Evolutionary conservation across 306 rosid species (phyloP).

Genomic region (Prinsepia uniflora): DNA sequence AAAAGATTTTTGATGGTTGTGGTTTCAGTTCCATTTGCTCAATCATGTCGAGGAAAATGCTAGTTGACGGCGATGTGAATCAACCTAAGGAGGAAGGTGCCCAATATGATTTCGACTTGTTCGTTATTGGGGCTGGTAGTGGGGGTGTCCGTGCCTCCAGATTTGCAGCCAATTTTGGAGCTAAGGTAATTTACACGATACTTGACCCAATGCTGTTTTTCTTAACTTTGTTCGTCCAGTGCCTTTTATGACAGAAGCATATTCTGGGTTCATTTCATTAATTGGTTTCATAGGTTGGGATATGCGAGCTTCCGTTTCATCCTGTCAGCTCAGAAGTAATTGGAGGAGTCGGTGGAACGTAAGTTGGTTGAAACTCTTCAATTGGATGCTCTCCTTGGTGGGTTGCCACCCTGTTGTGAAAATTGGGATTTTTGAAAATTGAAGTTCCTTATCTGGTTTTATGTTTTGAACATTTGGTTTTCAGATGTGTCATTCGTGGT

Average conservation of each 20-base stretch:
- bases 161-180: constrained; percentile 78
- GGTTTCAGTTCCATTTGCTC: constrained; percentile 24
- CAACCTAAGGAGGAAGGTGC: constrained; percentile 39
- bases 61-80: constrained; percentile 53
- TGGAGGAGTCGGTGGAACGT: constrained; percentile 99
- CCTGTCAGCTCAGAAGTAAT: constrained; percentile 76
- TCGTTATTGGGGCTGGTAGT: constrained; percentile 93
- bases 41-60: constrained; percentile 88
- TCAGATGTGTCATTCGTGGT: constrained; percentile 95
- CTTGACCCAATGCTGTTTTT: not conserved
- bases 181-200: constrained; percentile 50
- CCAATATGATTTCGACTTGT: constrained; percentile 72
- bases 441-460: constrained; percentile 17
- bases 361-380: constrained; percentile 30
- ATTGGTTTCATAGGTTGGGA: constrained; percentile 59
- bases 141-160: constrained; percentile 97
- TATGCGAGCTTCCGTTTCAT: constrained; percentile 92
- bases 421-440: not conserved
- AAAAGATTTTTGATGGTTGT: not conserved
- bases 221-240: not conserved
- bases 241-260: constrained; percentile 12
- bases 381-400: constrained; percentile 5
- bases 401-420: not conserved
- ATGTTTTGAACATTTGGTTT: constrained; percentile 22
- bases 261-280: not conserved